A percentile compares a stretch with the other conserved stretches of the same genome.
Evolutionary conservation across 2,329 filamentous ascomycete species (phyloP).

Genomic region (Tolypocladium tropicale): DNA sequence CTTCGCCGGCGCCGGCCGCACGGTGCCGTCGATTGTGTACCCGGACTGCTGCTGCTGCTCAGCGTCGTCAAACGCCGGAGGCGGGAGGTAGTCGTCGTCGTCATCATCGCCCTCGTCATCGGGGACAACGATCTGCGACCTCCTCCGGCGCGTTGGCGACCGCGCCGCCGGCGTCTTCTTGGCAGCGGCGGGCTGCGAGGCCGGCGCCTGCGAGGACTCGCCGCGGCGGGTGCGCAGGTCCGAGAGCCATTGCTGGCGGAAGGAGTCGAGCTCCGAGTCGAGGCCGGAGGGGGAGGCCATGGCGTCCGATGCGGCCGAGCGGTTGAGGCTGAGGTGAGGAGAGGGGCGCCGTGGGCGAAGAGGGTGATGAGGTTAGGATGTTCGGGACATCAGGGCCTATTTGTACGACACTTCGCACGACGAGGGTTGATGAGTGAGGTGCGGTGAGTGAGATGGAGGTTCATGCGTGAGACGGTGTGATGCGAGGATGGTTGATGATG

Average conservation of each 20-base stretch:
- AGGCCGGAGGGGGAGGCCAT: conserved; percentile 15
- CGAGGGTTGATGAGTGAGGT: background rate
- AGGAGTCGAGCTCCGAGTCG: conserved; percentile 70
- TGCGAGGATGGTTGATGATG: background rate
- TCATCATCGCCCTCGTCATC: conserved; percentile 7
- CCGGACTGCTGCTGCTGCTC: conserved; percentile 2
- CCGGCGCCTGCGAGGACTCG: background rate
- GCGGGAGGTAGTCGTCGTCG: conserved; percentile 5
- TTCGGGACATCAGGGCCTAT: background rate
- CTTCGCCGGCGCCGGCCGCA: conserved; percentile 7
- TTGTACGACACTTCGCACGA: background rate
- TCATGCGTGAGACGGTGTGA: background rate
- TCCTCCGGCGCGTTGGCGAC: background rate
- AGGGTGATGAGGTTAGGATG: background rate
- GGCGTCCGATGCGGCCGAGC: conserved; percentile 3
- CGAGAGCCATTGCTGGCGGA: conserved; percentile 75
- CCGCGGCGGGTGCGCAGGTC: conserved; percentile 49
- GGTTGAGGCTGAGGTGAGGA: background rate
- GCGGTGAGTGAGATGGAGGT: background rate
- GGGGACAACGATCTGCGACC: background rate
- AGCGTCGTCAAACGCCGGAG: conserved; percentile 8
- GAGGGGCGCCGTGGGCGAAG: background rate
- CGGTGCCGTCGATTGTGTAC: conserved; percentile 7
- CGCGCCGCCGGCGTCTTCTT: background rate
- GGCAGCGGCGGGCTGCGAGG: background rate